Evolutionary conservation across 805 yeast genomes (phyloP).

Genomic region (Teunomyces kruisii): DNA sequence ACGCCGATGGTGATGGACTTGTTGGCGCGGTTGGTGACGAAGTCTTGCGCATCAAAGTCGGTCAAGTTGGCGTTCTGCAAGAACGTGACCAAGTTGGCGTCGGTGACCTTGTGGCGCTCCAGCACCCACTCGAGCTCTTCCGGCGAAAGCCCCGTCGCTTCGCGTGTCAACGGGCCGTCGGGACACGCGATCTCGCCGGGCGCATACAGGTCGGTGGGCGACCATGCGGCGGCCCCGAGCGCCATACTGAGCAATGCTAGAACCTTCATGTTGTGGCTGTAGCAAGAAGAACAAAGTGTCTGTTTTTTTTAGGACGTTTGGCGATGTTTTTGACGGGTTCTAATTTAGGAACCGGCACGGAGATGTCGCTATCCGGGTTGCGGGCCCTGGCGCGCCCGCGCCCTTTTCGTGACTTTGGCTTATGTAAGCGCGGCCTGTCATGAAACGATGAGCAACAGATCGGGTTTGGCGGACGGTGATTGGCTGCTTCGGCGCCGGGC

Average conservation of each 20-base stretch:
- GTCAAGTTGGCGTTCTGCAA: constrained; percentile 45
- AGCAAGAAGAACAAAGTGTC: background rate
- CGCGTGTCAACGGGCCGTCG: constrained; percentile 34
- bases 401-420: too few relatives aligned
- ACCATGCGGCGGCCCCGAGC: constrained; percentile 9
- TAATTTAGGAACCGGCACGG: background rate
- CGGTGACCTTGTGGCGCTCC: constrained; percentile 46
- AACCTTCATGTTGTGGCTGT: background rate
- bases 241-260: constrained; percentile 1
- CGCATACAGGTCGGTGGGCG: constrained; percentile 51
- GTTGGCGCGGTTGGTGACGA: constrained; percentile 34
- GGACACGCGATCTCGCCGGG: constrained; percentile 64
- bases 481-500: too few relatives aligned
- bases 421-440: too few relatives aligned
- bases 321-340: background rate
- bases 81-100: constrained; percentile 45
- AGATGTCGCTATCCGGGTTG: background rate
- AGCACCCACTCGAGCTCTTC: constrained; percentile 55
- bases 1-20: constrained; percentile 49
- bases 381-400: too few relatives aligned
- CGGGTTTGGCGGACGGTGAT: too few relatives aligned
- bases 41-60: constrained; percentile 48
- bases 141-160: constrained; percentile 46
- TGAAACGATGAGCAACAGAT: too few relatives aligned
- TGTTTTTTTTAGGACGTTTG: too few relatives aligned